Conservation (phyloP, 2,329 filamentous ascomycete species). For the Corinectria fuckeliana region DNA sequence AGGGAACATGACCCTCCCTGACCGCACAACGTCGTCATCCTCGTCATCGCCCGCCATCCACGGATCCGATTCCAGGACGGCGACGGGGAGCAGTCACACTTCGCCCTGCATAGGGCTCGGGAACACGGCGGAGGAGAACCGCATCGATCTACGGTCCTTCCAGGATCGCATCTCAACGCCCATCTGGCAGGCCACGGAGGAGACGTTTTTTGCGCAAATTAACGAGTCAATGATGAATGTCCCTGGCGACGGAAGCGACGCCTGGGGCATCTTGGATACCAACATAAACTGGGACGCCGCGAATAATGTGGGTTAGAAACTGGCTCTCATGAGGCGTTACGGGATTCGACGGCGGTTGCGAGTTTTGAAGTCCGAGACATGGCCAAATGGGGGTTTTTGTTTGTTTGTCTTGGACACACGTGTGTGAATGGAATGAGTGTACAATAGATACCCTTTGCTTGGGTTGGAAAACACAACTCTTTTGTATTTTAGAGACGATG, state of each 20-base stretch:
- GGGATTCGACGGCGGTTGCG: slow-evolving; percentile 1
- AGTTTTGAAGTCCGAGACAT: slow-evolving; percentile 2
- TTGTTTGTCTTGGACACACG: not conserved
- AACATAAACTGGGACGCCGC: slow-evolving; percentile 35
- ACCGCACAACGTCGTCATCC: slow-evolving; percentile 43
- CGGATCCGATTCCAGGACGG: slow-evolving; percentile 27
- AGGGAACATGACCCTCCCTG: slow-evolving; percentile 35
- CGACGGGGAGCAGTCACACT: slow-evolving; percentile 40
- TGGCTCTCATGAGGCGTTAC: not conserved
- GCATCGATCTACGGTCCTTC: slow-evolving; percentile 42
- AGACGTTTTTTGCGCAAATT: slow-evolving; percentile 39
- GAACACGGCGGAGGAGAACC: slow-evolving; percentile 46
- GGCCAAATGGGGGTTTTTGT: too few relatives aligned
- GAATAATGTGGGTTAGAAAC: slow-evolving; percentile 1
- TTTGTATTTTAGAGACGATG: slow-evolving; percentile 6
- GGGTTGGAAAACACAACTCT: slow-evolving; percentile 17
- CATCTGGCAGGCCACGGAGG: slow-evolving; percentile 42
- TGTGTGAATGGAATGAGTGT: slow-evolving; percentile 18
- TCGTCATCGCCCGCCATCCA: slow-evolving; percentile 41
- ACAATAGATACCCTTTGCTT: slow-evolving; percentile 26
- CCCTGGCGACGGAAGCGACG: slow-evolving; percentile 33
- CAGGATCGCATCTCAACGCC: slow-evolving; percentile 42
- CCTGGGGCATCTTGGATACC: slow-evolving; percentile 41
- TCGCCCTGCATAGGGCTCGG: slow-evolving; percentile 43
- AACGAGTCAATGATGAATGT: slow-evolving; percentile 34